Percentiles rank a stretch among this genome's conserved stretches.
Evolutionary conservation across 2,329 filamentous ascomycete genomes (phyloP).

Genomic region (Fusarium ambrosium): DNA sequence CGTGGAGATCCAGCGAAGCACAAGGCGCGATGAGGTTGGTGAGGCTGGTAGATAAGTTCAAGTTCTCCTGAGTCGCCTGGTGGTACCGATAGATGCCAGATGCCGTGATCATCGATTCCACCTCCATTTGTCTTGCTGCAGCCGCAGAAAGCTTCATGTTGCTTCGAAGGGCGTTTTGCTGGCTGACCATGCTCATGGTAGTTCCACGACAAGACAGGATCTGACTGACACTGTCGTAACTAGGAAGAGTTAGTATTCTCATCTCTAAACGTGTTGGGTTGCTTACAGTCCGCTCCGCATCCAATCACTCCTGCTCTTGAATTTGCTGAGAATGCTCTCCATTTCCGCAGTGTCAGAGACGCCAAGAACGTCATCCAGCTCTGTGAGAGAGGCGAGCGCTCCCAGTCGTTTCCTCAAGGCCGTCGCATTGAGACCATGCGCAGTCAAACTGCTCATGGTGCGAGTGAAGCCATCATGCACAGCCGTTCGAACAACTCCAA

Average conservation of each 20-base stretch:
- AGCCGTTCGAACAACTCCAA: conserved; percentile 65
- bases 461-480: conserved; percentile 74
- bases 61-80: conserved; percentile 84
- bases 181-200: conserved; percentile 82
- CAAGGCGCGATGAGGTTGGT: conserved; percentile 81
- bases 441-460: conserved; percentile 70
- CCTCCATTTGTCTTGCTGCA: conserved; percentile 78
- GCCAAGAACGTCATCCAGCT: conserved; percentile 83
- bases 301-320: conserved; percentile 79
- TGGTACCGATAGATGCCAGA: conserved; percentile 84
- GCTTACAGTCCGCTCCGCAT: conserved; percentile 84
- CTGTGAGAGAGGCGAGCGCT: conserved; percentile 79
- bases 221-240: conserved; percentile 82
- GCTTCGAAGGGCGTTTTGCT: conserved; percentile 73
- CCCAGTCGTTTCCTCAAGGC: conserved; percentile 69
- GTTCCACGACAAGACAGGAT: conserved; percentile 88
- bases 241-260: conserved; percentile 50
- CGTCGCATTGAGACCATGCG: conserved; percentile 63
- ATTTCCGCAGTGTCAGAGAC: conserved; percentile 72
- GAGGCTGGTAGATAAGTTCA: conserved; percentile 88
- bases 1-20: conserved; percentile 76
- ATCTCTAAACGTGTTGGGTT: background rate
- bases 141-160: conserved; percentile 71
- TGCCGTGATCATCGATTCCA: conserved; percentile 81
- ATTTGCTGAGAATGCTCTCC: conserved; percentile 70